Conservation (phyloP, 768 basidiomycete genomes). For the Pleurotus tuoliensis region DNA sequence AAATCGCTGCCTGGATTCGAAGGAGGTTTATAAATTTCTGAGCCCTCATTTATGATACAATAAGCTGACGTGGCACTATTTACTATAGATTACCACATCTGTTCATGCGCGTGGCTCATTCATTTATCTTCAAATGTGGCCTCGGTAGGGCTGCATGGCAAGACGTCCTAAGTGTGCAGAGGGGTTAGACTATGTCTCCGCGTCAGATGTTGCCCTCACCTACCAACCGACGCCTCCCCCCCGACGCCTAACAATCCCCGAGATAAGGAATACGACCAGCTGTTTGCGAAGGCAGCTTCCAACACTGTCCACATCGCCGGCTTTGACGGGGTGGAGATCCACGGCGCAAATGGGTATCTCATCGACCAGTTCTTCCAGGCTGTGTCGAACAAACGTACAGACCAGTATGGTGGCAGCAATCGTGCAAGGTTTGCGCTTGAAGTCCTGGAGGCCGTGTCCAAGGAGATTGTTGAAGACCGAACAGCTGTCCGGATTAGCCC, state of each 20-base stretch:
- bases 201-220: constrained; percentile 25
- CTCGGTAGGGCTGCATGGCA: constrained; percentile 30
- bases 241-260: constrained; percentile 33
- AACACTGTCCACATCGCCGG: constrained; percentile 27
- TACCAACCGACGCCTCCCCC: constrained; percentile 12
- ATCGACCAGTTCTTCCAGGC: constrained; percentile 48
- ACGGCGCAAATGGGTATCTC: constrained; percentile 29
- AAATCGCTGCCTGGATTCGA: no score
- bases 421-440: constrained; percentile 44
- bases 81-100: not conserved
- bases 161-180: constrained; percentile 17
- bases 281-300: constrained; percentile 40
- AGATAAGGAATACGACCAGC: constrained; percentile 35
- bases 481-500: constrained; percentile 41
- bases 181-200: constrained; percentile 7
- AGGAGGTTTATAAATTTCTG: no score
- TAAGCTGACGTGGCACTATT: no score
- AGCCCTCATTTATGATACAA: no score
- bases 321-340: constrained; percentile 29
- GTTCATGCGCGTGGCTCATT: constrained; percentile 19
- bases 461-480: constrained; percentile 39
- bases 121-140: constrained; percentile 46
- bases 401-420: constrained; percentile 56
- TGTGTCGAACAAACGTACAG: constrained; percentile 41
- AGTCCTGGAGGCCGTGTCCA: constrained; percentile 38